phyloP scores from a whole-genome alignment of 2,329 filamentous ascomycete species.

The Aspergillus sp. region DNA sequence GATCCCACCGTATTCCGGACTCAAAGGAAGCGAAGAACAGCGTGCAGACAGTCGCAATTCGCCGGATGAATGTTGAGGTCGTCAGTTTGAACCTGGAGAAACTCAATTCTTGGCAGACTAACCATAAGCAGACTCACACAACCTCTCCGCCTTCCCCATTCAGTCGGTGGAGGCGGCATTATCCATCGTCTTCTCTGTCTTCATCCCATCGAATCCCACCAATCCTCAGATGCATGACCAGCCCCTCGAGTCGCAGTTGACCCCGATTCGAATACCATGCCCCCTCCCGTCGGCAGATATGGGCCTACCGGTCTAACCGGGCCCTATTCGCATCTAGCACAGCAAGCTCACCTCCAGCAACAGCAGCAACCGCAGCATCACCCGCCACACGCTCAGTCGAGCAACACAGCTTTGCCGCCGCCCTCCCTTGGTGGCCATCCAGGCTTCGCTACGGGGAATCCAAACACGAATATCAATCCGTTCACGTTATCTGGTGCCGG shows the following conservation, averaged over 20 bases:
- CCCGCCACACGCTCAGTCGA: conserved; percentile 43
- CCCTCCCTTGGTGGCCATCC: conserved; percentile 66
- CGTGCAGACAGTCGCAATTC: background rate
- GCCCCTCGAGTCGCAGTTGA: conserved; percentile 12
- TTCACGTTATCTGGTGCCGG: conserved; percentile 56
- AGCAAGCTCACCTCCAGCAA: conserved; percentile 48
- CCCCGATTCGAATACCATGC: conserved; percentile 44
- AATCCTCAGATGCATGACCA: conserved; percentile 20
- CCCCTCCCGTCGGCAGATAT: conserved; percentile 59
- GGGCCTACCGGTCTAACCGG: conserved; percentile 58
- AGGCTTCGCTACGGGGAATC: conserved; percentile 62
- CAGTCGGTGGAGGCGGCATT: conserved; percentile 6
- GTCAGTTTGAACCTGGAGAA: conserved; percentile 19
- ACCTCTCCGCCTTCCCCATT: conserved; percentile 28
- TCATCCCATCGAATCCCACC: conserved; percentile 11
- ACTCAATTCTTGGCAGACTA: conserved; percentile 33
- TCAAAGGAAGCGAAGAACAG: conserved; percentile 12
- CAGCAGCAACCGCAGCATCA: conserved; percentile 46
- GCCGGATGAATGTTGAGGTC: conserved; percentile 16
- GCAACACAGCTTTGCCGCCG: conserved; percentile 51
- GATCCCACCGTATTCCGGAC: conserved; percentile 14
- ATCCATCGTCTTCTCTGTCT: conserved; percentile 10
- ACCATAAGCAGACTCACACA: conserved; percentile 25
- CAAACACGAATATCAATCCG: conserved; percentile 67
- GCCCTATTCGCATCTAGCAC: conserved; percentile 60